Evolutionary conservation across 495 filamentous ascomycete genomes (phyloP), one percentile per base, ranked within the genome.

Genomic region (Penicillium cataractarum): DNA sequence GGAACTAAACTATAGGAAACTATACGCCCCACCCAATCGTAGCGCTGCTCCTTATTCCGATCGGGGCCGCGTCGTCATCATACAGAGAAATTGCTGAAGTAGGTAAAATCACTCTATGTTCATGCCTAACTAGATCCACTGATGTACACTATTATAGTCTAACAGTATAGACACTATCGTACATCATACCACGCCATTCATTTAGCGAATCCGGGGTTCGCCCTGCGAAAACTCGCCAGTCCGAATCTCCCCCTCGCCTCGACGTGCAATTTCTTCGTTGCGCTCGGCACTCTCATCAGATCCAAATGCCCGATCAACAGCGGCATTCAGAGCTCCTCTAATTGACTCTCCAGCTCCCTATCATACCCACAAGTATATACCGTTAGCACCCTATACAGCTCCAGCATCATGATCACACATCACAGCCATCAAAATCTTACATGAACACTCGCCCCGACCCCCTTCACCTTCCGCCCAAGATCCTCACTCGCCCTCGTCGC

Each of bases 301-400:
- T 21, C 77, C 75, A 61, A 80, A 79, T 0, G 76, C 66, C 61
- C 69, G 68, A 49, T 82, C 79, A 48, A 80, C 74, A 0, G 75
- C 73, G 4, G 75, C 66, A 55, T 65, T 76, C 22, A 80, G 26
- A 6, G 68, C 69, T 5, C 79, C 79, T n/a, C 79, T 76, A n/a
- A 81, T 66, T 2, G 76, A 73, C 61, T 81, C 79, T n/a, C 78
- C 78, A 22, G 71, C 70, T 8, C 79, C 79, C 77, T 80, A 57
- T 46, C 19, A 44, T 2, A 0, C 9, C 42, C 6, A 42, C 2
- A 50, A 31, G 15, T n/a, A 21, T 39, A 24, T 10, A 48, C 13
- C 24, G 42, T 50, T 50, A 50, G 24, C 46, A 50, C 27, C n/a
- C n/a, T n/a, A n/a, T n/a, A n/a, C n/a, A n/a, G n/a, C n/a, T n/a